Evolutionary conservation across 2,329 filamentous ascomycete species (phyloP).

Genomic region (Pochonia chlamydosporia): DNA sequence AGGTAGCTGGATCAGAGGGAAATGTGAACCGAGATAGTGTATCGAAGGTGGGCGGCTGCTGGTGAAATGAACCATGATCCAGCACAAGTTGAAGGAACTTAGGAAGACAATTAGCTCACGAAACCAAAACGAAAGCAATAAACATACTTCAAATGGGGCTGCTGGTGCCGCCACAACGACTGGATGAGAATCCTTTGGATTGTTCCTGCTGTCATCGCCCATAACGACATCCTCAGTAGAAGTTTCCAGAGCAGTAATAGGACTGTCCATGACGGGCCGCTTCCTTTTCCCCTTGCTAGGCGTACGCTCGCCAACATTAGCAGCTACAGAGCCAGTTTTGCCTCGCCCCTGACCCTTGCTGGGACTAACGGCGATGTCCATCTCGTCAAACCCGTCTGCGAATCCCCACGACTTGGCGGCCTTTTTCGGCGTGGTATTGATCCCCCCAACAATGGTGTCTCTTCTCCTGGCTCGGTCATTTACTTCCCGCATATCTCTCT

Average conservation of each 20-base stretch:
- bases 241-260: constrained; percentile 54
- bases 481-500: constrained; percentile 63
- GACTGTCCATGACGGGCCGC: constrained; percentile 59
- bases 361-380: constrained; percentile 50
- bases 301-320: constrained; percentile 44
- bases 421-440: constrained; percentile 55
- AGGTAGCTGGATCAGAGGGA: constrained; percentile 51
- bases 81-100: constrained; percentile 59
- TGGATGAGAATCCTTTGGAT: constrained; percentile 12
- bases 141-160: constrained; percentile 39
- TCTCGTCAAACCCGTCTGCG: constrained; percentile 73
- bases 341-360: constrained; percentile 40
- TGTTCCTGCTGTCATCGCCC: constrained; percentile 20
- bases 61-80: constrained; percentile 51
- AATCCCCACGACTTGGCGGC: constrained; percentile 48
- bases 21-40: constrained; percentile 58
- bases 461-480: constrained; percentile 42
- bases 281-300: constrained; percentile 70
- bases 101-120: background rate
- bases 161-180: constrained; percentile 18
- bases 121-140: background rate
- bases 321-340: constrained; percentile 36
- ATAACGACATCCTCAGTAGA: constrained; percentile 36
- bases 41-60: constrained; percentile 60
- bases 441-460: constrained; percentile 24